phyloP scores from a whole-genome alignment of 768 basidiomycete genomes.

The Calocera viscosa region DNA sequence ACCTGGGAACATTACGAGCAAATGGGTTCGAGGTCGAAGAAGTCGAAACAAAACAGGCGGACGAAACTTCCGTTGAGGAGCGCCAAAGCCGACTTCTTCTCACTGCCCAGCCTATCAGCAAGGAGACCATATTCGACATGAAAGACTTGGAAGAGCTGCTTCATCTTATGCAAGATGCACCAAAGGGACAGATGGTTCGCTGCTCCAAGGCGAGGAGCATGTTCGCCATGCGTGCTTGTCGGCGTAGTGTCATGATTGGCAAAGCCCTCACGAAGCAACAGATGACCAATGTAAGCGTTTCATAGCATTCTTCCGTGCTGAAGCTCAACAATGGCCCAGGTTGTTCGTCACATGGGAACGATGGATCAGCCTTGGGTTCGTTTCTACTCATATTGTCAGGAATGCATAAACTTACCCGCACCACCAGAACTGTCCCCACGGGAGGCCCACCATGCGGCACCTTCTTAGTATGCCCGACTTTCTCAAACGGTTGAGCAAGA shows the following conservation, averaged over 20 bases:
- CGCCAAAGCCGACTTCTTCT: constrained; percentile 41
- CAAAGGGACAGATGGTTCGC: constrained; percentile 70
- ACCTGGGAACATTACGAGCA: constrained; percentile 61
- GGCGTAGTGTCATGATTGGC: constrained; percentile 95
- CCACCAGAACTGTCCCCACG: constrained; percentile 20
- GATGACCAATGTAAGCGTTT: constrained; percentile 44
- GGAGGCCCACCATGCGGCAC: constrained; percentile 33
- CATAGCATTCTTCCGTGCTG: not conserved
- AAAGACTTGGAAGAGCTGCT: constrained; percentile 91
- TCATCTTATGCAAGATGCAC: constrained; percentile 66
- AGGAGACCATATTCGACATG: constrained; percentile 76
- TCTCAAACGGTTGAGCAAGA: not conserved
- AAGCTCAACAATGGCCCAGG: constrained; percentile 10
- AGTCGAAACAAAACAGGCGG: constrained; percentile 30
- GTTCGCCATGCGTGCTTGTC: constrained; percentile 93
- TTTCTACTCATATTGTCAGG: constrained; percentile 21
- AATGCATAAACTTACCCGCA: not conserved
- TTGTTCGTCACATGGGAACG: constrained; percentile 30
- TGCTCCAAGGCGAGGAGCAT: constrained; percentile 87
- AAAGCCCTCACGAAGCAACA: constrained; percentile 61
- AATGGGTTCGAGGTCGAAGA: constrained; percentile 83
- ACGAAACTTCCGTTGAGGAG: constrained; percentile 18
- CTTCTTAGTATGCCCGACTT: constrained; percentile 21
- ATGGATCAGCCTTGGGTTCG: constrained; percentile 35
- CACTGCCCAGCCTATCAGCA: constrained; percentile 79